phyloP scores from a whole-genome alignment of 2,329 filamentous ascomycete genomes.

The Fonsecaea multimorphosa region DNA sequence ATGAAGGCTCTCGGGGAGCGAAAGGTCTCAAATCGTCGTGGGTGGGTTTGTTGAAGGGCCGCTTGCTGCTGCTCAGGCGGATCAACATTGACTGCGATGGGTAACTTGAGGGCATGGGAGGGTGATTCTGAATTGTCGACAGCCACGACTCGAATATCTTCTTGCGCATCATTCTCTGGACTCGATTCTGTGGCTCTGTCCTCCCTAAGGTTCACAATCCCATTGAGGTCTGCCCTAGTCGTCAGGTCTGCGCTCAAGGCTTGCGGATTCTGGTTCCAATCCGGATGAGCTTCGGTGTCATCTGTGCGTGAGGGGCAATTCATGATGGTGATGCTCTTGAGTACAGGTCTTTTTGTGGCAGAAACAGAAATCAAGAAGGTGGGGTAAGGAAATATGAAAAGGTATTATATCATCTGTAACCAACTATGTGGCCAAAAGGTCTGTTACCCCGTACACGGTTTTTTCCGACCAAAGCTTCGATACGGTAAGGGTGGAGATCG shows the following conservation, averaged over 20 bases:
- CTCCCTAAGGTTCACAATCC: conserved; percentile 64
- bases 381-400: conserved; percentile 1
- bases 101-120: neutral
- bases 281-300: conserved; percentile 57
- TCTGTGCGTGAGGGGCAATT: conserved; percentile 70
- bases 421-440: neutral
- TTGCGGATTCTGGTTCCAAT: conserved; percentile 68
- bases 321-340: conserved; percentile 52
- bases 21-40: conserved; percentile 7
- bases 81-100: conserved; percentile 25
- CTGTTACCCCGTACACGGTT: conserved; percentile 14
- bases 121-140: conserved; percentile 17
- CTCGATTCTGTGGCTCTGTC: conserved; percentile 50
- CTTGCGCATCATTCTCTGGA: conserved; percentile 27
- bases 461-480: conserved; percentile 8
- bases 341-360: neutral
- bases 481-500: conserved; percentile 15
- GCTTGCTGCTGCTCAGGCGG: conserved; percentile 19
- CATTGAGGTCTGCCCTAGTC: conserved; percentile 67
- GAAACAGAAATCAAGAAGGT: conserved; percentile 5
- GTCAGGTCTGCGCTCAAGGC: conserved; percentile 65
- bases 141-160: conserved; percentile 19
- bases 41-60: conserved; percentile 32
- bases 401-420: conserved; percentile 6
- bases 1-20: conserved; percentile 11